Evolutionary conservation across 331 rosid species (phyloP).

Genomic region (Rhamnella rubrinervis): DNA sequence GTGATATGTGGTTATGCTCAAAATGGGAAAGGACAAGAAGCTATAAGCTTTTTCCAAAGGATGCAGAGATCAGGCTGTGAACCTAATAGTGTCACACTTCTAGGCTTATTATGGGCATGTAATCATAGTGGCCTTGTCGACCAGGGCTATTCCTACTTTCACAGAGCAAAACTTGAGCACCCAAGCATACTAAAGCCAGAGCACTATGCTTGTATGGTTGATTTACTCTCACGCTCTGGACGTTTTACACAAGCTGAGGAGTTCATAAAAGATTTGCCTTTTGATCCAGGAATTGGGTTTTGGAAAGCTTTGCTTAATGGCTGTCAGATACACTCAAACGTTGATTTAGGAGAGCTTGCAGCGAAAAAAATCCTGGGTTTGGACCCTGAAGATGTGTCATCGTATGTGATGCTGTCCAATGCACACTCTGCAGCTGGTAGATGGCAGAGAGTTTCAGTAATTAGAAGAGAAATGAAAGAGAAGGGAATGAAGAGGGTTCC

Average conservation of each 20-base stretch:
- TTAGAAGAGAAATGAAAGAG: slow-evolving; percentile 75
- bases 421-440: slow-evolving; percentile 85
- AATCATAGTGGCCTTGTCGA: slow-evolving; percentile 85
- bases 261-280: slow-evolving; percentile 58
- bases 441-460: slow-evolving; percentile 59
- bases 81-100: slow-evolving; percentile 34
- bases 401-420: slow-evolving; percentile 88
- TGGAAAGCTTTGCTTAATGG: slow-evolving; percentile 97
- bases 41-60: slow-evolving; percentile 22
- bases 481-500: slow-evolving; percentile 81
- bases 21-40: slow-evolving; percentile 79
- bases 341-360: slow-evolving; percentile 68
- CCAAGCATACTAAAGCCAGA: slow-evolving; percentile 63
- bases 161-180: slow-evolving; percentile 42
- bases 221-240: slow-evolving; percentile 75
- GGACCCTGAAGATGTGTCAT: slow-evolving; percentile 83
- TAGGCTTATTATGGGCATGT: slow-evolving; percentile 90
- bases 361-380: slow-evolving; percentile 56
- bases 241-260: slow-evolving; percentile 58
- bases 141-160: slow-evolving; percentile 66
- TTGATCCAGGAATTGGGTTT: slow-evolving; percentile 82
- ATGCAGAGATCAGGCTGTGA: too few relatives aligned
- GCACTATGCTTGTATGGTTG: slow-evolving; percentile 95
- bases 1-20: slow-evolving; percentile 89
- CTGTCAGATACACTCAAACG: slow-evolving; percentile 78